Conservation (phyloP, 2,329 filamentous ascomycete species). For the Emmonsia crescens region DNA sequence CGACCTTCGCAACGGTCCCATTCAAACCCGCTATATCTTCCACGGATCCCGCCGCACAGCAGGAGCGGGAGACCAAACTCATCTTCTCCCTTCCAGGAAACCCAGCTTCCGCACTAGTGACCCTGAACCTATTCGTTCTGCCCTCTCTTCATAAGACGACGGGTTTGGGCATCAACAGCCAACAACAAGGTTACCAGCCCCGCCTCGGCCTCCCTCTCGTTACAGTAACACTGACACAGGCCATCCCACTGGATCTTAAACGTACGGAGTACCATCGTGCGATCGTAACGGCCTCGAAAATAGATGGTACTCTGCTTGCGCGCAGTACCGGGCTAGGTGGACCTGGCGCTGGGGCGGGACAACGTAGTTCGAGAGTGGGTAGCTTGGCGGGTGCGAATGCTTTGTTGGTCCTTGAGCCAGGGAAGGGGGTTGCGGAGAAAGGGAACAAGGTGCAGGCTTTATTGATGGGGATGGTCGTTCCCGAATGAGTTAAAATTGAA, state of each 20-base stretch:
- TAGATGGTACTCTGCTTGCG: slow-evolving; percentile 59
- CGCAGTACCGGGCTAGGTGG: slow-evolving; percentile 63
- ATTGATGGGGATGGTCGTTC: slow-evolving; percentile 53
- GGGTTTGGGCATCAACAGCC: slow-evolving; percentile 46
- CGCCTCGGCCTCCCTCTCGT: slow-evolving; percentile 61
- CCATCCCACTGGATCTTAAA: slow-evolving; percentile 61
- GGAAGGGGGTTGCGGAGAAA: slow-evolving; percentile 49
- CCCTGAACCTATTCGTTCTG: slow-evolving; percentile 86
- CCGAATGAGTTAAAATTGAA: background rate
- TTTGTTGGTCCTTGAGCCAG: slow-evolving; percentile 51
- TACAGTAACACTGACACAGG: slow-evolving; percentile 58
- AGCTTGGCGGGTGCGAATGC: slow-evolving; percentile 85
- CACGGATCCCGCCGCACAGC: slow-evolving; percentile 20
- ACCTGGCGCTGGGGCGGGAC: slow-evolving; percentile 30
- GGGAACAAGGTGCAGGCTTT: slow-evolving; percentile 66
- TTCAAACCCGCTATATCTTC: slow-evolving; percentile 39
- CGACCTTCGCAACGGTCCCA: slow-evolving; percentile 85
- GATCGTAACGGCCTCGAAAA: slow-evolving; percentile 50
- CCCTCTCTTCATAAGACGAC: slow-evolving; percentile 69
- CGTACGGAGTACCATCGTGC: slow-evolving; percentile 88
- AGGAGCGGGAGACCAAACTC: slow-evolving; percentile 52
- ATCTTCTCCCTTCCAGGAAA: slow-evolving; percentile 92
- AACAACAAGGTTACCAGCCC: slow-evolving; percentile 42
- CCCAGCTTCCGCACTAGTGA: slow-evolving; percentile 84
- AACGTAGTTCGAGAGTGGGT: slow-evolving; percentile 80